Evolutionary conservation across 495 filamentous ascomycete species (phyloP), one percentile per base, ranked within the genome.

Genomic region (Podospora conica): DNA sequence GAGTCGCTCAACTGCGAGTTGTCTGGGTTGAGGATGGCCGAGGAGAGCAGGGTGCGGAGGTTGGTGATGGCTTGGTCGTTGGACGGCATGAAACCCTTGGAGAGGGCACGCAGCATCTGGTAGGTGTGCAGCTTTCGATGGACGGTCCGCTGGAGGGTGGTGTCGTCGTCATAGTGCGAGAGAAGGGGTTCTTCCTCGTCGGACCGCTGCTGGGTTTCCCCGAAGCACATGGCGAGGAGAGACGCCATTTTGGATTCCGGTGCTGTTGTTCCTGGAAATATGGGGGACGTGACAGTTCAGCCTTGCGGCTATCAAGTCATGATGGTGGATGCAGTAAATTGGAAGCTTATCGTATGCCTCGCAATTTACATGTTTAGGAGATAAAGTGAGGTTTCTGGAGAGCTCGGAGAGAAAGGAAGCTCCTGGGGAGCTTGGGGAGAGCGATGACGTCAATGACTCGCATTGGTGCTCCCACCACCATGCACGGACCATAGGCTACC

Each of bases 41-140:
- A 85, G 28, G 90, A 83, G 9, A 97, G 80, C 3, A 98, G 76
- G 29, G 88, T 92, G 40, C 93, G 87, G 1, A 98, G 82, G 70
- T 96, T 95, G 74, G 87, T 79, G 71, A 92, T 90, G 65, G 82
- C 68, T 72, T 98, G 94, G 68, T 96, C 91, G 9, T 88, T 97
- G 3, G 90, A 91, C 24, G 94, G 94, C 90, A 97, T 92, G 77
- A 88, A 97, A 1, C 94, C 94, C 68, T 92, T 87, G 18, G 85
- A 84, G 18, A 98, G 75, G 65, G 94, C 94, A 56, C 91, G 85
- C 28, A 91, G 67, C 91, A 96, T 95, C 79, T 96, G 92, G 74
- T 96, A 97, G 63, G 87, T 87, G 77, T 96, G 94, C 65, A 97
- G 82, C 79, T 96, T 97, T 73, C 90, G 86, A 71, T 93, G 91